Evolutionary conservation across 768 basidiomycete genomes (phyloP), one percentile per base, ranked within the genome.

Genomic region (Lactarius quietus): DNA sequence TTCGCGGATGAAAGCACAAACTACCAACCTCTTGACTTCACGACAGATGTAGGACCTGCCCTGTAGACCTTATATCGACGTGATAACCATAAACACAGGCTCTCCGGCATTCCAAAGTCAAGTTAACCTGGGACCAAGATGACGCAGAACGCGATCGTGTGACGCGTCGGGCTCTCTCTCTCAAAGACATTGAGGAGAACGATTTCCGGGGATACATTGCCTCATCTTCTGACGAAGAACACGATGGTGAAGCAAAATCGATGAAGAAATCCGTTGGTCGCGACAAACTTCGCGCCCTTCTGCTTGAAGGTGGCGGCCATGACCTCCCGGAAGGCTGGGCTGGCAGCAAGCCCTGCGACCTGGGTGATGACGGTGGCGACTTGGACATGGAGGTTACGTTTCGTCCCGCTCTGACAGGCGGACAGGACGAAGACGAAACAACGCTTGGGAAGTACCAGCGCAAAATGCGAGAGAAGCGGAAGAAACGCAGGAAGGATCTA

Each of bases 101-200:
- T 12, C 84, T 99, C 6, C 90, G 96, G 6, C 95, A 98, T 74
- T 99, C 97, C 17, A 97, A 94, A 80, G 96, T 98, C 65, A 97
- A 93, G 72, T 83, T 98, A 35, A 97, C 95, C 6, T 99, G 97
- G 97, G 97, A 99, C 69, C 92, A 95, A 61, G 97, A 98, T 75
- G 95, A 98, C 70, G 88, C 92, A 0, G 90, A 95, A 72, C 88
- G 96, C 45, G 83, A 82, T 63, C 86, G 86, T 52, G 71, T 95
- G 57, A 93, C 95, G 1, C 86, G 94, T 54, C 88, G 94, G 26
- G 79, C 80, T 1, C 79, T 97, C 48, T 85, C 91, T 0, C 83
- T 84, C 60, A 88, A 93, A 72, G 93, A 98, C 73, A 88, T 98
- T 31, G 95, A 97, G 57, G 90, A 95, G 64, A 85, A 86, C 61